Base-by-base conservation (phyloP, 83 land plant genomes). In the Isoetes engelmannii region DNA sequence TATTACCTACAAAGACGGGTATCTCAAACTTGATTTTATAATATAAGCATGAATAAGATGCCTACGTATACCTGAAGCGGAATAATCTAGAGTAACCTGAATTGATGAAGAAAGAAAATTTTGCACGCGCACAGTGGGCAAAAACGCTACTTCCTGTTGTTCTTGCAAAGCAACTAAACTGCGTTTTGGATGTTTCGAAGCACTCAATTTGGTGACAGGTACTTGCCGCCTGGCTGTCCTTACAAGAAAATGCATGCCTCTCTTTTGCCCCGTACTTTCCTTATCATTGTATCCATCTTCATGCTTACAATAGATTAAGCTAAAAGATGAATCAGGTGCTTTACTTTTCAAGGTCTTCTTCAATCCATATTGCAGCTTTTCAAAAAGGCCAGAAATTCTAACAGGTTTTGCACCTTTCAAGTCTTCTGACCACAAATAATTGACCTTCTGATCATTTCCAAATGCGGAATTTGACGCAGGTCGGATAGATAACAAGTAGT, bases 371-470 rank as follows among this genome's bases (percentile, higher is more conserved):
- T 76, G 74, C 56, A 92, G 80, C 60, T 84, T 89, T 69, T 89
- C 92, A 80, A 92, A 76, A 45, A 92, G 69, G n/a, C 90, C 89
- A 58, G 92, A 82, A 9, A 82, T 67, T 46, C 78, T 82, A 64
- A 85, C 80, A 61, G 89, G 82, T 72, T 92, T 92, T 69, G 85
- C 89, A 61, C 98, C 95, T 70, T 83, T 85, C 46, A 92, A 67
- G 65, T 89, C 85, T 64, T 89, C 95, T 56, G 98, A 92, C 95
- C 98, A 92, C 18, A 84, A 87, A 48, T 80, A 76, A 56, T 49
- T 48, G 6, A 47, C 60, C 44, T 72, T 76, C 42, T 59, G 66
- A 41, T 63, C n/a, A 9, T 63, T 55, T 43, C 69, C 55, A 17
- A 21, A 55, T 1, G 76, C 80, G 46, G 73, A 4, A 63, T 62